These are phyloP conservation scores for Entoloma clypeatum DNA, from an alignment of 1,284 basidiomycete species.

Conservation along the genomic window DNA sequence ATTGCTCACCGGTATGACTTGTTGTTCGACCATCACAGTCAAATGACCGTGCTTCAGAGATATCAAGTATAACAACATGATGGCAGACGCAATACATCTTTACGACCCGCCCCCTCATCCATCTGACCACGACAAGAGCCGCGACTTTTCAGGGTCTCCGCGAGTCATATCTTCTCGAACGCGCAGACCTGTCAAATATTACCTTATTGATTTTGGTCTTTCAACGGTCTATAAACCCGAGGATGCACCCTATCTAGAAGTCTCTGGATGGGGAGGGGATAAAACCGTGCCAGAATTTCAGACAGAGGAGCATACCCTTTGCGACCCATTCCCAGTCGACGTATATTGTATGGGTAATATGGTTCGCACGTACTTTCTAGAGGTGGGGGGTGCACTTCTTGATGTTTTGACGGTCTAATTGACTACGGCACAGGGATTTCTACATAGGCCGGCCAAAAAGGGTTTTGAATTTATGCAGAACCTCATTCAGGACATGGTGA, in stretches of 20 bases:
- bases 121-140: conserved; percentile 10
- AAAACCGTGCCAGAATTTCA: conserved; percentile 9
- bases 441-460: not conserved
- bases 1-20: conserved; percentile 35
- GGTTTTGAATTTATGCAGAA: conserved; percentile 22
- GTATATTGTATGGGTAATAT: conserved; percentile 34
- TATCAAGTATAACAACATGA: conserved; percentile 31
- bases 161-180: conserved; percentile 24
- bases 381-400: conserved; percentile 24
- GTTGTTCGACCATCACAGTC: not conserved
- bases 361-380: conserved; percentile 25
- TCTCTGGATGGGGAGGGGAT: conserved; percentile 11
- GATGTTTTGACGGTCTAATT: not conserved
- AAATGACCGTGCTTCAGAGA: conserved; percentile 29
- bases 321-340: conserved; percentile 34
- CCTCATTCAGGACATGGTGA: conserved; percentile 24
- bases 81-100: conserved; percentile 31
- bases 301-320: conserved; percentile 18
- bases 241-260: conserved; percentile 16
- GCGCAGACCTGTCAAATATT: conserved; percentile 28
- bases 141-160: conserved; percentile 19
- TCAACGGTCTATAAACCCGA: conserved; percentile 25
- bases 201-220: conserved; percentile 29
- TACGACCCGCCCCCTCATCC: conserved; percentile 28
- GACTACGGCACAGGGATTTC: not conserved